Evolutionary conservation across 2,329 filamentous ascomycete species (phyloP).

Genomic region (Chaetomium olivaceum): DNA sequence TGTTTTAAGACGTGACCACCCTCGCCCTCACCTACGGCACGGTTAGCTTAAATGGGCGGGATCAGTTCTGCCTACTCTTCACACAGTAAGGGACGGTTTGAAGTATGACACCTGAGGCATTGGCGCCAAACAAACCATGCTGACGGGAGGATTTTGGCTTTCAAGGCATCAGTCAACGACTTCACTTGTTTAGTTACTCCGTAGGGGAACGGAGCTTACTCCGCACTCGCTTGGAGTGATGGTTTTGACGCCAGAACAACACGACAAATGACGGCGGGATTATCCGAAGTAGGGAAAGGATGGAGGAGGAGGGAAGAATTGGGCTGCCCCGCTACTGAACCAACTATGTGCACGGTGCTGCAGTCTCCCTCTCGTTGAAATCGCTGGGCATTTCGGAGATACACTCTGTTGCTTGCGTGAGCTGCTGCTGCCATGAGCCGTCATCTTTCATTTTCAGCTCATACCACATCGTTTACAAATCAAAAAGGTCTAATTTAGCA

Average conservation of each 20-base stretch:
- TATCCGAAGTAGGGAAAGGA: not conserved
- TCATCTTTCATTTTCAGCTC: too few species aligned
- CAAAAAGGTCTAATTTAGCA: not conserved
- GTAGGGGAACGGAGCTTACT: not conserved
- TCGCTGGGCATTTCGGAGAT: too few species aligned
- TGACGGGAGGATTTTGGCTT: not conserved
- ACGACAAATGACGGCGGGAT: not conserved
- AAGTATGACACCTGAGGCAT: not conserved
- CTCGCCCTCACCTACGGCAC: not conserved
- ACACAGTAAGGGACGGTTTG: not conserved
- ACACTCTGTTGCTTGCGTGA: too few species aligned
- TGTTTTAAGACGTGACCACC: not conserved
- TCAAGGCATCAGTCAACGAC: not conserved
- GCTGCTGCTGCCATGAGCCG: too few species aligned
- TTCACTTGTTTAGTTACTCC: not conserved
- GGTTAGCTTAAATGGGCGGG: not conserved
- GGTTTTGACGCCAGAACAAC: not conserved
- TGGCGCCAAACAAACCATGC: not conserved
- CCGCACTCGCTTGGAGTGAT: not conserved
- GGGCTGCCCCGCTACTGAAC: too few species aligned
- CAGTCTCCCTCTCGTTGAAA: too few species aligned
- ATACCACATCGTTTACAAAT: not conserved
- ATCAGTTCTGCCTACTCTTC: not conserved
- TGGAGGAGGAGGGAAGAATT: not conserved
- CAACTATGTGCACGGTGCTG: too few species aligned